These are phyloP conservation scores for Cucumis melo DNA, from an alignment of 306 rosid species.

Conservation along the genomic window DNA sequence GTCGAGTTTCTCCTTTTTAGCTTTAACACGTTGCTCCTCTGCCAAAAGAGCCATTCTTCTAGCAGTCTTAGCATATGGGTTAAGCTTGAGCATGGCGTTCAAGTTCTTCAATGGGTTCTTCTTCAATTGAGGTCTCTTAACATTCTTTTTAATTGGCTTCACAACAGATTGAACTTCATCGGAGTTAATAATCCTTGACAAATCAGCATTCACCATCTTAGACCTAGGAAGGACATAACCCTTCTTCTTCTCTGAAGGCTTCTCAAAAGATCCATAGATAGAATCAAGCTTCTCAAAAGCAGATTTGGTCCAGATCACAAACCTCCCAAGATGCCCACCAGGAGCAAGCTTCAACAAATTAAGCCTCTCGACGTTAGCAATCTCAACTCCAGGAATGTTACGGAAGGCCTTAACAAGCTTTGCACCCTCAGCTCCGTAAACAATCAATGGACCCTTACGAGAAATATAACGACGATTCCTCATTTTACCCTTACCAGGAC, in stretches of 20 bases:
- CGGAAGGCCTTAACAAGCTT: slow-evolving; percentile 27
- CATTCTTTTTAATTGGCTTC: slow-evolving; percentile 21
- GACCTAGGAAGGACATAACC: slow-evolving; percentile 31
- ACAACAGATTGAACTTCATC: slow-evolving; percentile 28
- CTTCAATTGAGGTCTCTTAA: slow-evolving; percentile 22
- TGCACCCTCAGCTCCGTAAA: slow-evolving; percentile 27
- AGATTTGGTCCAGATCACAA: slow-evolving; percentile 30
- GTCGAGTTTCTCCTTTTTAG: slow-evolving; percentile 28
- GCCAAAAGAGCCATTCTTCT: slow-evolving; percentile 32
- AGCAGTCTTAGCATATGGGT: slow-evolving; percentile 32
- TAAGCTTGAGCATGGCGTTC: slow-evolving; percentile 21
- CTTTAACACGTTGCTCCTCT: slow-evolving; percentile 21
- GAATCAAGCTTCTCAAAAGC: slow-evolving; percentile 33
- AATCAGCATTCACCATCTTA: slow-evolving; percentile 26
- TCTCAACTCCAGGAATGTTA: slow-evolving; percentile 23
- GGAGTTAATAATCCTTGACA: slow-evolving; percentile 22
- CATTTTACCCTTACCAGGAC: slow-evolving; percentile 29
- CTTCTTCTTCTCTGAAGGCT: slow-evolving; percentile 22
- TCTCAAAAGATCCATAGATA: slow-evolving; percentile 28
- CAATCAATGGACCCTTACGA: slow-evolving; percentile 26
- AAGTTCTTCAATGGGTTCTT: slow-evolving; percentile 29
- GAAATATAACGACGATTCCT: slow-evolving; percentile 25
- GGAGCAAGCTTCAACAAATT: slow-evolving; percentile 30
- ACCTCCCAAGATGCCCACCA: slow-evolving; percentile 31
- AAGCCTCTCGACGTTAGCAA: slow-evolving; percentile 30